phyloP scores from a whole-genome alignment of 1,284 basidiomycete species.

The Trametes sp. region DNA sequence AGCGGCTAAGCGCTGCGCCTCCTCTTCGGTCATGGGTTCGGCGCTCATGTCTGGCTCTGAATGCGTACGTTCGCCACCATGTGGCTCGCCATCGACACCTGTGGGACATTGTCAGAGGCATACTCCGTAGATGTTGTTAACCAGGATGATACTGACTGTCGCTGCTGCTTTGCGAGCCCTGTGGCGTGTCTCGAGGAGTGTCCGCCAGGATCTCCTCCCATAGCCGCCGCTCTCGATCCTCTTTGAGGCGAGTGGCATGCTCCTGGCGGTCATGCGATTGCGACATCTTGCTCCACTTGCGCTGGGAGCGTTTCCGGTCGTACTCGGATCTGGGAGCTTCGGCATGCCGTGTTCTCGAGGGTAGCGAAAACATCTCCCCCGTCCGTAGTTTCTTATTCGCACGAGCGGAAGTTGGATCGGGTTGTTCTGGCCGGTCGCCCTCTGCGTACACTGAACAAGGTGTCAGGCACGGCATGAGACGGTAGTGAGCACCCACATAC shows the following conservation, averaged over 20 bases:
- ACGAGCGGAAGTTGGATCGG: conserved; percentile 2
- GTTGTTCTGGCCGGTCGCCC: not conserved
- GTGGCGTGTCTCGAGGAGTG: conserved; percentile 18
- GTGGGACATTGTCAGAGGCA: not conserved
- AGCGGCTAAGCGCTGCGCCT: conserved; percentile 49
- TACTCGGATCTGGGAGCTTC: conserved; percentile 47
- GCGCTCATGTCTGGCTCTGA: not conserved
- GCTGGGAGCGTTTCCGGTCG: conserved; percentile 48
- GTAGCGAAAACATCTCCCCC: not conserved
- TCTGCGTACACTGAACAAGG: conserved; percentile 3
- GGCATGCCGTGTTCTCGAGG: conserved; percentile 23
- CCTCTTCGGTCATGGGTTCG: conserved; percentile 37
- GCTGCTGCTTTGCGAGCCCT: conserved; percentile 20
- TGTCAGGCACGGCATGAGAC: not conserved
- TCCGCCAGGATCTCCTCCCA: conserved; percentile 48
- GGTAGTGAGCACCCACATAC: conserved; percentile 13
- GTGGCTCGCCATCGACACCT: conserved; percentile 3
- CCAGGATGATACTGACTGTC: not conserved
- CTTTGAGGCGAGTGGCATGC: conserved; percentile 47
- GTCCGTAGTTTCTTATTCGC: conserved; percentile 28
- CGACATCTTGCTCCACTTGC: conserved; percentile 39
- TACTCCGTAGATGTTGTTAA: too few species aligned
- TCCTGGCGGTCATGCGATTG: conserved; percentile 32
- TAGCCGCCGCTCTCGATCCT: conserved; percentile 47
- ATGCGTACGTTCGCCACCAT: not conserved